Evolutionary conservation across 2,329 filamentous ascomycete genomes (phyloP), one percentile per base, ranked within the genome.

Genomic region (Diaporthe caulivora): DNA sequence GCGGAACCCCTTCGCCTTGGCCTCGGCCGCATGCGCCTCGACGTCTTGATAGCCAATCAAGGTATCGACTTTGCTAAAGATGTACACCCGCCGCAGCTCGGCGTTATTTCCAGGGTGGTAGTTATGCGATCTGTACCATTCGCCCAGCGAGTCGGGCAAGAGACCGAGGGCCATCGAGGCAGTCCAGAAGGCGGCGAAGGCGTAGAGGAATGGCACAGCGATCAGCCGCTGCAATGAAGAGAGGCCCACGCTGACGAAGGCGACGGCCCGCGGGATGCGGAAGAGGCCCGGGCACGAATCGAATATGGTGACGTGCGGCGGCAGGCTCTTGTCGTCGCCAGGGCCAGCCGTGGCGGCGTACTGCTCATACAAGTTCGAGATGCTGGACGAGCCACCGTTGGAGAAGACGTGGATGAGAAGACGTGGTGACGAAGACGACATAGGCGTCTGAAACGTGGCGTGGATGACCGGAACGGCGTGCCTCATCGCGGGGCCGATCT

Each of bases 401-500:
- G 87, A 89, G 76, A 89, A 88, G 31, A 84, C 74, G 76, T 89
- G 88, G 17, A 87, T 77, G 2, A 89, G 81, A 11, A 88, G 79
- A 34, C 80, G 79, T 17, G 81, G 82, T 55, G 71, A 71, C 17
- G 62, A 51, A 1, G 79, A 79, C 31, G 80, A 80, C 49, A 88
- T 73, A 21, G 84, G 78, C 2, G 29, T 4, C 62, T 47, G 62
- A 17, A 18, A 53, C 8, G 86, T 76, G 7, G 84, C 86, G 1
- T 85, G 83, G 62, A 78, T 74, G 72, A 86, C 81, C 47, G 82
- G 79, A 29, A 76, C 77, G 26, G 76, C 81, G 31, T 81, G 80
- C n/a, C 78, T 77, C 26, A 78, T 78, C 13, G 79, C 78, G 47
- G 80, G 82, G 60, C 85, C 77, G 29, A 84, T 78, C 68, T 85